A percentile compares a stretch with the other conserved stretches of the same genome.
These are phyloP conservation scores for Diaporthe sp. DNA, from an alignment of 2,329 filamentous ascomycete species.

Conservation along the genomic window DNA sequence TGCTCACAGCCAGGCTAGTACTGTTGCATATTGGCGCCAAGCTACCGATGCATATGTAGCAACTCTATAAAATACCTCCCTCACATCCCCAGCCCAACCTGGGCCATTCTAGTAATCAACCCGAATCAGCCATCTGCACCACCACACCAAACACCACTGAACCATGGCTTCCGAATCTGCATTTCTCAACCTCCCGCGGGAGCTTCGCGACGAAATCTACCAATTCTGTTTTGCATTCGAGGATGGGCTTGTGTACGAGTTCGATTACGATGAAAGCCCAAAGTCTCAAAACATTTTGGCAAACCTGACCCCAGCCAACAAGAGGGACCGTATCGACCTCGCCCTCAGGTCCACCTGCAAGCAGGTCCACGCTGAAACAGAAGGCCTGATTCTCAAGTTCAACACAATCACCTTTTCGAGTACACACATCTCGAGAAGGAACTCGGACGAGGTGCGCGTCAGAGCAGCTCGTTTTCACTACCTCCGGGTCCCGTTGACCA, in stretches of 20 bases:
- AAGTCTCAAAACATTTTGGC: neutral
- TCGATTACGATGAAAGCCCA: neutral
- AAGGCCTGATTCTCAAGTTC: neutral
- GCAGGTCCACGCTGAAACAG: neutral
- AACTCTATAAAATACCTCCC: neutral
- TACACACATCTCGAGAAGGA: neutral
- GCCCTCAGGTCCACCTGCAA: neutral
- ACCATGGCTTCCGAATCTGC: neutral
- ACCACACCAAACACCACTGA: neutral
- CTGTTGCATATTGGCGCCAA: neutral
- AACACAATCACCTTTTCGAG: neutral
- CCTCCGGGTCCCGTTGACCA: neutral
- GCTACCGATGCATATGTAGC: too few species aligned
- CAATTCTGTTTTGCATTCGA: neutral
- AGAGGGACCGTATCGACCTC: neutral
- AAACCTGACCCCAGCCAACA: neutral
- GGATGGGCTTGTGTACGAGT: neutral
- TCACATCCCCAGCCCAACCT: neutral
- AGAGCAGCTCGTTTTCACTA: constrained; percentile 11
- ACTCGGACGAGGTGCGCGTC: neutral
- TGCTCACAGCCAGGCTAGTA: neutral
- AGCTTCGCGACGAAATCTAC: neutral
- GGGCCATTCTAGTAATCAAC: too few species aligned
- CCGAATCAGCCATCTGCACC: neutral
- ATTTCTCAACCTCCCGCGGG: neutral